Evolutionary conservation across 345 rosid genomes (phyloP), one percentile per base, ranked within the genome.

Genomic region (Salix udensis): DNA sequence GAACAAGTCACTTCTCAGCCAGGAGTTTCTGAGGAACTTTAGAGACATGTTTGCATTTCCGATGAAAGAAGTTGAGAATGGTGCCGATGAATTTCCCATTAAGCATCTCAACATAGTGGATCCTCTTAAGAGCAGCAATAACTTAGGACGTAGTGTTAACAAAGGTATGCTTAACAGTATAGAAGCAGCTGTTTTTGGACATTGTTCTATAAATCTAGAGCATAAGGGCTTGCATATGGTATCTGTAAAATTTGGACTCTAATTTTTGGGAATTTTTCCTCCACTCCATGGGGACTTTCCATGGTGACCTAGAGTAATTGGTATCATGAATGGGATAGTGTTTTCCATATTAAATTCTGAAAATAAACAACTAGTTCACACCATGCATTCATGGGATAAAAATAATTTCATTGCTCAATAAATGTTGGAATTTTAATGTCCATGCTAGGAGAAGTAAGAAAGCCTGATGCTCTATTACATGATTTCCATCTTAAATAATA

Each of bases 121-220:
- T 83, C 98, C 98, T 0, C 81, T 96, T 36, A 91, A 87, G 82
- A 91, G 90, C 71, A 88, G 83, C 77, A 96, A 96, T 82, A 96
- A 94, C 84, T 94, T 94, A 67, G 99, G 99, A 34, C 95, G 98
- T 78, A 96, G 98, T 78, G 97, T 96, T 28, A 96, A 91, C 92
- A 91, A 89, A 94, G 97, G 99, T 46, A 88, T 6, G 66, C 74
- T 60, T 67, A 28, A 10, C 75, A 55, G 21, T 74, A 55, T 64
- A 24, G 26, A 31, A 67, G 71, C 65, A 74, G 31, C 68, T 37
- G 18, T 50, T 70, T 68, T 68, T 42, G 70, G 36, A 52, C n/a
- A 7, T 53, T 53, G 61, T 8, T 55, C 9, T 55, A 70, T 48
- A 31, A 70, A n/a, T 37, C 58, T 42, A 5, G 36, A 65, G 5